Conservation (phyloP, 164 flowering plant species). For the Saururus chinensis region DNA sequence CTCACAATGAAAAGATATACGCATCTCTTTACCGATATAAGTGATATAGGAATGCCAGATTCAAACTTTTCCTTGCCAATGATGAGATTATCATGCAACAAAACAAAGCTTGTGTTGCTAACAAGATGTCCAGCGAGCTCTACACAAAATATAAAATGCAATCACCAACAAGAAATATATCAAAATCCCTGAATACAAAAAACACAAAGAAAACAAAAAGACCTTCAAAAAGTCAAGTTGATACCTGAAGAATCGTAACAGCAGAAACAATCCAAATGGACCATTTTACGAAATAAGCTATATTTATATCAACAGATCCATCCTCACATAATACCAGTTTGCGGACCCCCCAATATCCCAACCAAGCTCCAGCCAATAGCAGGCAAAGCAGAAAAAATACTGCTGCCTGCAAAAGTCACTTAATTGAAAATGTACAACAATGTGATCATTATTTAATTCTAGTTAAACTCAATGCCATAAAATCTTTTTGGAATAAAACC, state of each 20-base stretch:
- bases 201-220: neutral
- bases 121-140: slow-evolving; percentile 66
- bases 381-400: slow-evolving; percentile 45
- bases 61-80: slow-evolving; percentile 20
- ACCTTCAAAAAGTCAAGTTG: neutral
- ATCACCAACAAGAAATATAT: neutral
- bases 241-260: slow-evolving; percentile 70
- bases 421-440: slow-evolving; percentile 5
- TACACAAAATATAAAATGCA: slow-evolving; percentile 11
- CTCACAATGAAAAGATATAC: neutral
- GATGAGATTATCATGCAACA: slow-evolving; percentile 41
- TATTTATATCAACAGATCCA: slow-evolving; percentile 59
- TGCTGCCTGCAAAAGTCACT: slow-evolving; percentile 47
- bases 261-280: slow-evolving; percentile 58
- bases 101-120: slow-evolving; percentile 56
- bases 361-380: slow-evolving; percentile 81
- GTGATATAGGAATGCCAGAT: slow-evolving; percentile 26
- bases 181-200: neutral
- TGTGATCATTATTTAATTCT: neutral
- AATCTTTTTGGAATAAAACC: too few species aligned
- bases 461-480: neutral
- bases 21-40: slow-evolving; percentile 25
- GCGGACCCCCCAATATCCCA: slow-evolving; percentile 86
- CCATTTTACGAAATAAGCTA: slow-evolving; percentile 62
- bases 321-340: slow-evolving; percentile 72